Base-by-base conservation (phyloP, 768 basidiomycete species). In the Mycena capillaripes region DNA sequence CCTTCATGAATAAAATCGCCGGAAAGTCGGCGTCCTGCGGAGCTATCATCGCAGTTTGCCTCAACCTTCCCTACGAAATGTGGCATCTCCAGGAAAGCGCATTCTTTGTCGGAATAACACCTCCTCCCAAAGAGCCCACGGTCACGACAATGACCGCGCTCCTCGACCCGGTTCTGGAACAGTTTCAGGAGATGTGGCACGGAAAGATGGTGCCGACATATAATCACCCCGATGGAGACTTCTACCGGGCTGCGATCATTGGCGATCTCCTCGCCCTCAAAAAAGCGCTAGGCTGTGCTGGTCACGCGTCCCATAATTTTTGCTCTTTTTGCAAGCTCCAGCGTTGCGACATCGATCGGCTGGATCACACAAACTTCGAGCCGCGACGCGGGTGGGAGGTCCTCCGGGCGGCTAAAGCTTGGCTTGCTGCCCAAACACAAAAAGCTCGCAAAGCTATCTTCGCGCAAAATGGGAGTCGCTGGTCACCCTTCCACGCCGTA, bases 41-140 rank as follows among this genome's bases (percentile, higher is more conserved):
- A 38, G 70, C 65, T 1, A 66, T 72, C 30, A 78, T 76, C 29
- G 52, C 79, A 56, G 71, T 76, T 4, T 79, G 79, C 58, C 42
- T 78, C 29, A 81, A 81, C 29, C 66, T 80, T 2, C 80, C 79
- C 0, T 53, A 53, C 10, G 56, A 71, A 17, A 40, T 79, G 21
- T 76, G 76, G 34, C 75, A 78, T 53, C 66, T 57, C 12, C 3
- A 40, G 5, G 78, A 79, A 34, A 79, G 73, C 30, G 46, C 75
- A 3, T 77, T 64, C 57, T 65, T 80, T 29, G 74, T 67, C 6
- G 73, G 73, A 40, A 71, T 77, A 30, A 77, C 66, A 14, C 76
- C 76, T 25, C 72, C 67, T n/a, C 72, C 70, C 23, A 64, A 70
- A 50, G 69, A 70, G 61, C 69, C 69, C 9, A 58, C 69, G 17